Evolutionary conservation across 2,329 filamentous ascomycete genomes (phyloP).

Genomic region (Fusarium scirpi): DNA sequence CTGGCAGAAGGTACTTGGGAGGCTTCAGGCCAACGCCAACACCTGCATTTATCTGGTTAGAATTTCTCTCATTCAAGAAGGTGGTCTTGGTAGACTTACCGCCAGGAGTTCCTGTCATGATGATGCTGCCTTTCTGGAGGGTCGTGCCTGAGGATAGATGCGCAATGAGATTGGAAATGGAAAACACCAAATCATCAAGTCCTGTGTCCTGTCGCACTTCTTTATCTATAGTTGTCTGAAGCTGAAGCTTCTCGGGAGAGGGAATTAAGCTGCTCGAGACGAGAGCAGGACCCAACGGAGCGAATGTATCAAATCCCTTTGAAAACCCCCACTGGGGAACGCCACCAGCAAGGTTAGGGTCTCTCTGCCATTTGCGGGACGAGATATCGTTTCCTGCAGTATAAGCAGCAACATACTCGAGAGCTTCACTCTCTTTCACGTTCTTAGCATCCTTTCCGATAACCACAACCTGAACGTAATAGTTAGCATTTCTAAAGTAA

Average conservation of each 20-base stretch:
- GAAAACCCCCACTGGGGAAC: conserved; percentile 69
- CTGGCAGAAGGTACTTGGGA: conserved; percentile 53
- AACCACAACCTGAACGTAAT: conserved; percentile 42
- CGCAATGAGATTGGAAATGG: conserved; percentile 52
- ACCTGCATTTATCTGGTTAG: conserved; percentile 39
- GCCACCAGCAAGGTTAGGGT: conserved; percentile 60
- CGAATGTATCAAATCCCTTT: conserved; percentile 68
- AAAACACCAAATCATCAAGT: conserved; percentile 60
- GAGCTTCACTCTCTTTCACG: conserved; percentile 57
- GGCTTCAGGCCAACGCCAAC: conserved; percentile 59
- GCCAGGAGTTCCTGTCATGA: conserved; percentile 60
- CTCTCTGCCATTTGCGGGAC: conserved; percentile 63
- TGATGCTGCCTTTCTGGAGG: conserved; percentile 56
- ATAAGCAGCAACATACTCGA: conserved; percentile 65
- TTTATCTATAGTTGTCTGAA: conserved; percentile 62
- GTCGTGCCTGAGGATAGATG: conserved; percentile 58
- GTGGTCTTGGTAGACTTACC: not conserved
- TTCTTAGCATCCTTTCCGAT: conserved; percentile 64
- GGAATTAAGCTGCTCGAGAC: conserved; percentile 57
- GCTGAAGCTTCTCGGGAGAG: conserved; percentile 56
- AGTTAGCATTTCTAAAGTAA: not conserved
- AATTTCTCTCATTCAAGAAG: fast-evolving
- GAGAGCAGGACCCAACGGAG: conserved; percentile 63
- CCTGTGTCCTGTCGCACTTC: conserved; percentile 58
- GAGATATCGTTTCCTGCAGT: conserved; percentile 67